Base-by-base conservation (phyloP, 805 yeast genomes). In the Candida nitratophila region DNA sequence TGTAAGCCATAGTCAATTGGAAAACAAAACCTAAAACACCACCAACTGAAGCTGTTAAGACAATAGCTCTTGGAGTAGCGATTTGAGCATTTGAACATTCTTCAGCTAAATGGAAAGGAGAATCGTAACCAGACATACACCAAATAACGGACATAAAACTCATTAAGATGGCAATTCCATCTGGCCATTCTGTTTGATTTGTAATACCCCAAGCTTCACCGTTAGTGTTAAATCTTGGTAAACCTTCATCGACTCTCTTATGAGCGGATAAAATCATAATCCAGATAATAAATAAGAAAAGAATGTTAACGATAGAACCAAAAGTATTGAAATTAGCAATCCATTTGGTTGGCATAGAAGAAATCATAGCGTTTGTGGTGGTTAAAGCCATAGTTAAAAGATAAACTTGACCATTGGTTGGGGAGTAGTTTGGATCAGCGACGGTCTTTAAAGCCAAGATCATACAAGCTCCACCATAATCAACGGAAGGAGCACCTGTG, bases 51-150 rank as follows among this genome's bases (percentile, higher is more conserved):
- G 81, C 69, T 16, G 84, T 79, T 60, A 79, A 60, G 19, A 79
- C 77, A 51, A 81, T 81, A 26, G 86, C 85, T 47, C 71, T 69
- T n/a, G 88, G 87, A 10, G 82, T 79, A 5, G 84, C 85, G 14
- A 67, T 61, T 31, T 75, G 65, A 7, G 86, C 84, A 55, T 81
- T 80, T 41, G 79, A 64, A 51, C 83, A 76, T 54, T 83, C 89
- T 62, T 82, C 90, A n/a, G 85, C 71, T 47, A 83, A 65, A 54
- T 83, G 88, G 66, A 81, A 83, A 0, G 88, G 85, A 20, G 85
- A 77, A 56, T 83, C 88, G 55, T 79, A 83, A 21, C 87, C 88
- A 38, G 83, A 73, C 86, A 83, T 81, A 33, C 83, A 77, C 83
- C 83, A 79, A 46, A 77, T 75, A 32, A 74, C 81, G n/a, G 83